A percentile compares a stretch with the other conserved stretches of the same genome.
Conservation (phyloP, 2,329 filamentous ascomycete species). For the Zymoseptoria pseudotritici region DNA sequence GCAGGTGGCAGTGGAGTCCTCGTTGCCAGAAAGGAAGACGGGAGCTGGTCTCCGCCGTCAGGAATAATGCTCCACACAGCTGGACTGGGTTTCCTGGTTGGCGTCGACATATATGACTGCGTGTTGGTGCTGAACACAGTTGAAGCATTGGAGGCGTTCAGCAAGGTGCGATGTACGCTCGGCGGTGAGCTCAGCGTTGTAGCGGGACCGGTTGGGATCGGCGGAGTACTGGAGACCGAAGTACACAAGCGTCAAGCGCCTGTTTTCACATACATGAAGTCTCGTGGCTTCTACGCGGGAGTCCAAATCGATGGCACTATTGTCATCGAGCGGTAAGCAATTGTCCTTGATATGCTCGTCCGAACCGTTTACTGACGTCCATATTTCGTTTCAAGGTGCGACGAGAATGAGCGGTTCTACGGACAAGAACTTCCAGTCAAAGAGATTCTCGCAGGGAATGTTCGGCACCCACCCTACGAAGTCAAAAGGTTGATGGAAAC, state of each 20-base stretch:
- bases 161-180: conserved; percentile 67
- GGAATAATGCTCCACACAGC: conserved; percentile 86
- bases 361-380: too few relatives aligned
- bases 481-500: conserved; percentile 65
- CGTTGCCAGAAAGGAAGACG: conserved; percentile 74
- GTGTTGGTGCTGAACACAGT: conserved; percentile 87
- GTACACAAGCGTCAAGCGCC: conserved; percentile 62
- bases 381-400: conserved; percentile 37
- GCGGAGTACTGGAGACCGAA: conserved; percentile 64
- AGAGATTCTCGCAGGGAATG: conserved; percentile 57
- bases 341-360: too few relatives aligned
- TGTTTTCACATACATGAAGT: conserved; percentile 82
- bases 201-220: conserved; percentile 69
- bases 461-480: conserved; percentile 49
- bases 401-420: conserved; percentile 84
- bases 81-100: conserved; percentile 80
- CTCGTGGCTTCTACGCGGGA: conserved; percentile 78
- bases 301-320: conserved; percentile 82
- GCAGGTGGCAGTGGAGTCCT: conserved; percentile 85
- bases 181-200: conserved; percentile 73
- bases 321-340: conserved; percentile 59
- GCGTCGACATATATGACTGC: conserved; percentile 93
- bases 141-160: conserved; percentile 76
- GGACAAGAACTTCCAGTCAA: conserved; percentile 55
- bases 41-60: conserved; percentile 84